These are phyloP conservation scores for Claviceps capensis DNA, from an alignment of 2,329 filamentous ascomycete species.

Conservation along the genomic window DNA sequence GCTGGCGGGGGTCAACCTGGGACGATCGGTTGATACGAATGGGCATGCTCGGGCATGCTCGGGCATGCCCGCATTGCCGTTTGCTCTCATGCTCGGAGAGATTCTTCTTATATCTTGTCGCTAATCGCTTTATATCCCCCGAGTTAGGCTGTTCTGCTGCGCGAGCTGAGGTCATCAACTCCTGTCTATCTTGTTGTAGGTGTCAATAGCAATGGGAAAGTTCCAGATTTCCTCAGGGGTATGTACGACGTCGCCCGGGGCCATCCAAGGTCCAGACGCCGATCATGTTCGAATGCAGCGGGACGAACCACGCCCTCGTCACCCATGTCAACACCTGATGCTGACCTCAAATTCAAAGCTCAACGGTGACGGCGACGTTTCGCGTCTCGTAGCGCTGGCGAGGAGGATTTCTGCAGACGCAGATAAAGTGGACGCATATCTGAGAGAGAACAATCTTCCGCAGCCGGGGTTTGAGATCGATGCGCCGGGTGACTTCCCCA, in stretches of 20 bases:
- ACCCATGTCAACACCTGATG: constrained; percentile 1
- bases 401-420: constrained; percentile 33
- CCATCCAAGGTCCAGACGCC: constrained; percentile 9
- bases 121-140: background rate
- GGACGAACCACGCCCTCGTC: background rate
- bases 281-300: constrained; percentile 14
- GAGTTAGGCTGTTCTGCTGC: background rate
- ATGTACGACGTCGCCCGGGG: constrained; percentile 11
- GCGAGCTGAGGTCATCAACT: too few species aligned
- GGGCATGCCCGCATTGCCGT: background rate
- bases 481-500: constrained; percentile 31
- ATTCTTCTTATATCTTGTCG: background rate
- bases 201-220: constrained; percentile 16
- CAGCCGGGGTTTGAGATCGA: constrained; percentile 32
- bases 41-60: background rate
- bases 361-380: constrained; percentile 10
- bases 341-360: constrained; percentile 1
- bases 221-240: constrained; percentile 23
- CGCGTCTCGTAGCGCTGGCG: constrained; percentile 31
- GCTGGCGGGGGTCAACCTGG: background rate
- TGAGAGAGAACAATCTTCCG: constrained; percentile 27
- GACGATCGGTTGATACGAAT: background rate
- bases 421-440: constrained; percentile 33
- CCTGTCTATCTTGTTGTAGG: background rate
- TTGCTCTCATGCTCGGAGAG: background rate